Conservation (phyloP, 768 basidiomycete genomes). For the Pulveroboletus sp. region DNA sequence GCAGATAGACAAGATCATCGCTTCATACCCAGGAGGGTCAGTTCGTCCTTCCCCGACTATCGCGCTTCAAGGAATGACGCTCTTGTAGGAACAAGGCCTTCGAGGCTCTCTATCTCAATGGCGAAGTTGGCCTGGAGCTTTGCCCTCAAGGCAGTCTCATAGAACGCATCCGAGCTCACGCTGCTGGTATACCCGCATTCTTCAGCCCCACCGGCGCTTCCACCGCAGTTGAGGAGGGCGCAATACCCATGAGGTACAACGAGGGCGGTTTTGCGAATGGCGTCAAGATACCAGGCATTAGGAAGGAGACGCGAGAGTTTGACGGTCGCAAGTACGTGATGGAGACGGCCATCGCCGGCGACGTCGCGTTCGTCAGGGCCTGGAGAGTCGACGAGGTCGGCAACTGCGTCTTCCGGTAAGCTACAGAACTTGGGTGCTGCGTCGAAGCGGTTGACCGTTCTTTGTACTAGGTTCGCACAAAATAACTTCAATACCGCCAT, state of each 20-base stretch:
- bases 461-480: constrained; percentile 60
- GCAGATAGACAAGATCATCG: constrained; percentile 79
- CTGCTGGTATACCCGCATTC: constrained; percentile 91
- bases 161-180: constrained; percentile 84
- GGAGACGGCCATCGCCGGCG: constrained; percentile 75
- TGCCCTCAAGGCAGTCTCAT: constrained; percentile 90
- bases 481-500: constrained; percentile 86
- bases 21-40: constrained; percentile 86
- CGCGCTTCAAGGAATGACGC: not conserved
- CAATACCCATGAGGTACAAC: constrained; percentile 76
- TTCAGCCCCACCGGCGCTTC: constrained; percentile 87
- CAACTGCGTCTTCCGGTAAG: constrained; percentile 84
- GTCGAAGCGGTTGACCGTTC: not conserved
- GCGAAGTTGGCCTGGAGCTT: constrained; percentile 79
- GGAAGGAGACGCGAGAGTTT: constrained; percentile 74
- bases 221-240: constrained; percentile 77
- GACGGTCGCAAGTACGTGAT: constrained; percentile 77
- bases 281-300: constrained; percentile 65
- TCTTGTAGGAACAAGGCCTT: constrained; percentile 77
- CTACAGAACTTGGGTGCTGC: not conserved
- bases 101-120: constrained; percentile 74
- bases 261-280: constrained; percentile 68
- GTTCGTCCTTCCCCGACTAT: constrained; percentile 14
- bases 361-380: constrained; percentile 81
- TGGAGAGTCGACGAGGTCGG: constrained; percentile 93